These are phyloP conservation scores for Volvox africanus DNA, from an alignment of 139 green algal genomes.

Conservation along the genomic window DNA sequence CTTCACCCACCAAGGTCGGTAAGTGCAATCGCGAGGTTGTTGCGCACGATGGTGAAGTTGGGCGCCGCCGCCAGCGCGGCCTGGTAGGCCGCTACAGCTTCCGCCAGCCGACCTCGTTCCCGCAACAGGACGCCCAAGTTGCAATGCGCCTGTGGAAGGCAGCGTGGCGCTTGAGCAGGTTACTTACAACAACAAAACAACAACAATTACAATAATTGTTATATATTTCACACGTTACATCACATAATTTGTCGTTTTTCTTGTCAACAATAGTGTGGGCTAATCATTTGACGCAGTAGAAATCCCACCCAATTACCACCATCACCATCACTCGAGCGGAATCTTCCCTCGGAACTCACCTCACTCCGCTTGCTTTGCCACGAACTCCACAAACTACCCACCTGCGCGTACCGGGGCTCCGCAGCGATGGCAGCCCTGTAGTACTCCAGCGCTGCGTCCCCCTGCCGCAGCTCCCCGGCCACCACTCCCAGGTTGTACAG, in stretches of 20 bases:
- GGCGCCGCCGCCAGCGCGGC: constrained; percentile 74
- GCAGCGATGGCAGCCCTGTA: constrained; percentile 61
- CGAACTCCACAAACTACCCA: neutral
- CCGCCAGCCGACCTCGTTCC: constrained; percentile 75
- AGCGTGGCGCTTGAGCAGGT: neutral
- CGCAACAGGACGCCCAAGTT: constrained; percentile 87
- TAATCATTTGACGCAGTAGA: too few relatives aligned
- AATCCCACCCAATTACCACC: too few relatives aligned
- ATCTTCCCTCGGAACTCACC: neutral
- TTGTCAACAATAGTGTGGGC: too few relatives aligned
- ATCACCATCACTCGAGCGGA: too few relatives aligned
- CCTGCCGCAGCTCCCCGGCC: constrained; percentile 75
- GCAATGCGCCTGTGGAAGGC: constrained; percentile 84
- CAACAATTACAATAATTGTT: too few relatives aligned
- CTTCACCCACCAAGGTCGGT: constrained; percentile 76
- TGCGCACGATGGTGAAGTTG: constrained; percentile 75
- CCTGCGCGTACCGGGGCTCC: constrained; percentile 72
- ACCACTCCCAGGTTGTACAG: constrained; percentile 97
- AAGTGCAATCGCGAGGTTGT: constrained; percentile 91
- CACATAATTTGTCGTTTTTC: too few relatives aligned
- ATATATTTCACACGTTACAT: too few relatives aligned
- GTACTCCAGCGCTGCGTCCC: constrained; percentile 50
- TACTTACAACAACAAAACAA: too few relatives aligned
- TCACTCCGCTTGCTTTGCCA: neutral
- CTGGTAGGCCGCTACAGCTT: constrained; percentile 88